These are phyloP conservation scores for Trichoderma arundinaceum DNA, from an alignment of 2,329 filamentous ascomycete genomes.

Conservation along the genomic window DNA sequence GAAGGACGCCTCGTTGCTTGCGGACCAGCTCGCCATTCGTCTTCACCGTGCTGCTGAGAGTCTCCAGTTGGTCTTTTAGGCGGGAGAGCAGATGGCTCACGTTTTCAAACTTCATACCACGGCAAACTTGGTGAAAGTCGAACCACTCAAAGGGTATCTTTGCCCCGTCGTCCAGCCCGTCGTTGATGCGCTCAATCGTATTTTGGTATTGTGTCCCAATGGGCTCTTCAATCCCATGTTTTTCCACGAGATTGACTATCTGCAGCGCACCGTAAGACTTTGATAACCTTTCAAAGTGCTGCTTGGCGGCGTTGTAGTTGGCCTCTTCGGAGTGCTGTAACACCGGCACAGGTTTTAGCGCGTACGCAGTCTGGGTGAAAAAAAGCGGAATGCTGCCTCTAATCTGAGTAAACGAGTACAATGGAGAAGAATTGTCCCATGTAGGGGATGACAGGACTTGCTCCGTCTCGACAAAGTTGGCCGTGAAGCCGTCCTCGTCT, in stretches of 20 bases:
- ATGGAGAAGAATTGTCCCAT: constrained; percentile 66
- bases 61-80: constrained; percentile 69
- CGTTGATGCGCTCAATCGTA: constrained; percentile 70
- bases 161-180: constrained; percentile 55
- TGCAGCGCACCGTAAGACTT: constrained; percentile 78
- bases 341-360: constrained; percentile 83
- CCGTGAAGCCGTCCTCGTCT: constrained; percentile 85
- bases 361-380: constrained; percentile 94
- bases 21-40: constrained; percentile 50
- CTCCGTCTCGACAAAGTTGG: constrained; percentile 93
- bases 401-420: constrained; percentile 85
- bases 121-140: constrained; percentile 90
- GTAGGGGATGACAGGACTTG: constrained; percentile 79
- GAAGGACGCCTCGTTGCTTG: constrained; percentile 75
- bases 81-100: constrained; percentile 78
- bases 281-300: constrained; percentile 75
- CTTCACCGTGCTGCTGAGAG: constrained; percentile 72
- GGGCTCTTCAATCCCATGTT: constrained; percentile 78
- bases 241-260: constrained; percentile 85
- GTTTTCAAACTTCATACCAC: constrained; percentile 98
- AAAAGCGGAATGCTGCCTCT: constrained; percentile 92
- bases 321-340: constrained; percentile 79
- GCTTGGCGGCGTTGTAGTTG: constrained; percentile 78
- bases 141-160: constrained; percentile 84
- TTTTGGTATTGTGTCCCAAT: constrained; percentile 80